Evolutionary conservation across 2,329 filamentous ascomycete genomes (phyloP).

Genomic region (Trichoderma aggressivum): DNA sequence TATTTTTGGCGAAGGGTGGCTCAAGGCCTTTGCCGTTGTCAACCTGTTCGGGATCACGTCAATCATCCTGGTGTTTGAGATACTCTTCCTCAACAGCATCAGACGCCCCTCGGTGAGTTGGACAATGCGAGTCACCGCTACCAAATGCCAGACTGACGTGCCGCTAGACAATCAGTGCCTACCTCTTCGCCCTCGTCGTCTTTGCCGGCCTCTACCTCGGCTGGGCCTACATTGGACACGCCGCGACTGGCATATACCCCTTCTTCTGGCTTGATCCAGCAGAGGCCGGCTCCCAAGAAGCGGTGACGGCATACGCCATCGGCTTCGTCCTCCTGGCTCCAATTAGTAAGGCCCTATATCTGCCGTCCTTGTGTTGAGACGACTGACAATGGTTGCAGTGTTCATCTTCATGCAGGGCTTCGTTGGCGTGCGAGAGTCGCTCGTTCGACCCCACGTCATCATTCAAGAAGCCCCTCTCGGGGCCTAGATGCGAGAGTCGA

Average conservation of each 20-base stretch:
- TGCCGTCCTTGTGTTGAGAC: not conserved
- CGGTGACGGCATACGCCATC: conserved; percentile 42
- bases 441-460: conserved; percentile 27
- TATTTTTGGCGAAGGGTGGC: conserved; percentile 47
- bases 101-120: conserved; percentile 46
- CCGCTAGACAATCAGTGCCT: conserved; percentile 42
- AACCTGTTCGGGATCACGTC: conserved; percentile 45
- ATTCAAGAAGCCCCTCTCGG: not conserved
- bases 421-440: conserved; percentile 45
- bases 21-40: conserved; percentile 45
- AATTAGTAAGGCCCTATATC: conserved; percentile 39
- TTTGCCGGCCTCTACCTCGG: conserved; percentile 45
- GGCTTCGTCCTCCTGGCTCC: conserved; percentile 45
- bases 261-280: conserved; percentile 52
- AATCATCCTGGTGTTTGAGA: conserved; percentile 44
- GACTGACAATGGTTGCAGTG: conserved; percentile 33
- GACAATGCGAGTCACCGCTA: not conserved
- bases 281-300: conserved; percentile 42
- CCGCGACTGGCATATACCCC: conserved; percentile 43
- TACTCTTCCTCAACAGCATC: conserved; percentile 51
- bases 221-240: conserved; percentile 48
- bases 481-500: not conserved
- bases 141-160: conserved; percentile 19
- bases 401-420: conserved; percentile 50
- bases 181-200: conserved; percentile 41